Evolutionary conservation across 768 basidiomycete genomes (phyloP).

Genomic region (Cystoderma amianthinum): DNA sequence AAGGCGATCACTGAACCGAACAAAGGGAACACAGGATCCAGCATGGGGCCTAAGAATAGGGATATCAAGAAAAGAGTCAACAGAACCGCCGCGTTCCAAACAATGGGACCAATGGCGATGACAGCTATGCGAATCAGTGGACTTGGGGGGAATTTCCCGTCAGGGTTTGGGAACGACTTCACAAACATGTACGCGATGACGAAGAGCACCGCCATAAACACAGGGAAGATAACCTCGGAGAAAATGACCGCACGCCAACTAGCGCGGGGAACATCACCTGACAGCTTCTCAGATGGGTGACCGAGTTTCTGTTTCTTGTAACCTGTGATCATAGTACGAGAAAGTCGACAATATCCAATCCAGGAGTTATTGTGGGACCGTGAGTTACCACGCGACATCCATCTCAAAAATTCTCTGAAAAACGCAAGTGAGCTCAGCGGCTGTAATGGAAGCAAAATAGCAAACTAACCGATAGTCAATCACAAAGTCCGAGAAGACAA

Average conservation of each 20-base stretch:
- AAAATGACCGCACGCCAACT: conserved; percentile 87
- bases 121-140: conserved; percentile 91
- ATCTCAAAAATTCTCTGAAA: conserved; percentile 88
- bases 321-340: conserved; percentile 98
- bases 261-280: conserved; percentile 91
- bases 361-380: conserved; percentile 96
- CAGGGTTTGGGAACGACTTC: conserved; percentile 69
- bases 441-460: background rate
- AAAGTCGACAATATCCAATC: conserved; percentile 98
- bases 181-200: conserved; percentile 89
- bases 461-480: conserved; percentile 80
- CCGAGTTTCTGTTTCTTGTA: conserved; percentile 98
- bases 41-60: conserved; percentile 87
- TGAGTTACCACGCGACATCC: conserved; percentile 99
- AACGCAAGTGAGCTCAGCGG: conserved; percentile 5
- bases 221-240: conserved; percentile 82
- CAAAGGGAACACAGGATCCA: conserved; percentile 74
- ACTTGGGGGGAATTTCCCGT: conserved; percentile 63
- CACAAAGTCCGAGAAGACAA: conserved; percentile 93
- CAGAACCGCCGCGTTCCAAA: conserved; percentile 89
- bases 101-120: conserved; percentile 89
- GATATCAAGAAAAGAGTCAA: conserved; percentile 87
- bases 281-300: conserved; percentile 94
- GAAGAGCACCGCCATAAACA: conserved; percentile 81
- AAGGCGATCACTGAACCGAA: conserved; percentile 93